Evolutionary conservation across 2,329 filamentous ascomycete species (phyloP).

Genomic region (Xenoacremonium recifei): DNA sequence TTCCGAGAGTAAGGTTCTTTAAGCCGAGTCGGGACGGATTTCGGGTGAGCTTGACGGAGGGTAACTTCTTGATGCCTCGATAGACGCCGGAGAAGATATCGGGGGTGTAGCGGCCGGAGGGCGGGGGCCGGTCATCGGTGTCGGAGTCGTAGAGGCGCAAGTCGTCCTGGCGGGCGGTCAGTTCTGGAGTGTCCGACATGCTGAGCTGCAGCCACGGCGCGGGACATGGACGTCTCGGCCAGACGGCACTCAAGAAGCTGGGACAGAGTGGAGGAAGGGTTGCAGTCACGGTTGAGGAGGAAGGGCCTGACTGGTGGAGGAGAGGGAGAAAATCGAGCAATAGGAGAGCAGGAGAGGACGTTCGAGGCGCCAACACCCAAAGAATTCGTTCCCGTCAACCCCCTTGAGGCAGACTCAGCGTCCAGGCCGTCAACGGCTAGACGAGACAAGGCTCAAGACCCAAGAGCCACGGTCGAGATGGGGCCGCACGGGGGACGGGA

Average conservation of each 20-base stretch:
- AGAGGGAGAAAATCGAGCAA: background rate
- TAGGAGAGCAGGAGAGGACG: background rate
- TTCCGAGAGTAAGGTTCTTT: slow-evolving; percentile 25
- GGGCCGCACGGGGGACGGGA: background rate
- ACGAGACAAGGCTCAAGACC: background rate
- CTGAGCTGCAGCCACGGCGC: slow-evolving; percentile 4
- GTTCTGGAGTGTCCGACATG: slow-evolving; percentile 29
- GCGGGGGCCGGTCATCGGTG: slow-evolving; percentile 35
- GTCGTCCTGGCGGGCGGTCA: slow-evolving; percentile 33
- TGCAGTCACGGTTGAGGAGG: no score
- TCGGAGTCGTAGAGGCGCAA: slow-evolving; percentile 45
- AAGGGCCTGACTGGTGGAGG: no score
- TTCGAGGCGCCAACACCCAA: background rate
- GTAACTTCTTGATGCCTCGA: slow-evolving; percentile 49
- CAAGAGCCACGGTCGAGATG: background rate
- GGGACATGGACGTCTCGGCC: background rate
- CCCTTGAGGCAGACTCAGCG: background rate
- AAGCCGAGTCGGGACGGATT: slow-evolving; percentile 43
- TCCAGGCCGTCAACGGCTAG: no score
- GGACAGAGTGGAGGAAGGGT: background rate
- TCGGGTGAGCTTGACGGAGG: slow-evolving; percentile 41
- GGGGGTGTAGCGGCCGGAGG: slow-evolving; percentile 35
- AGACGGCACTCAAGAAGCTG: background rate
- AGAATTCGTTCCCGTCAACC: background rate
- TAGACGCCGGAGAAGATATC: slow-evolving; percentile 52